phyloP scores from a whole-genome alignment of 768 basidiomycete genomes.

The Cystobasidium tubakii region DNA sequence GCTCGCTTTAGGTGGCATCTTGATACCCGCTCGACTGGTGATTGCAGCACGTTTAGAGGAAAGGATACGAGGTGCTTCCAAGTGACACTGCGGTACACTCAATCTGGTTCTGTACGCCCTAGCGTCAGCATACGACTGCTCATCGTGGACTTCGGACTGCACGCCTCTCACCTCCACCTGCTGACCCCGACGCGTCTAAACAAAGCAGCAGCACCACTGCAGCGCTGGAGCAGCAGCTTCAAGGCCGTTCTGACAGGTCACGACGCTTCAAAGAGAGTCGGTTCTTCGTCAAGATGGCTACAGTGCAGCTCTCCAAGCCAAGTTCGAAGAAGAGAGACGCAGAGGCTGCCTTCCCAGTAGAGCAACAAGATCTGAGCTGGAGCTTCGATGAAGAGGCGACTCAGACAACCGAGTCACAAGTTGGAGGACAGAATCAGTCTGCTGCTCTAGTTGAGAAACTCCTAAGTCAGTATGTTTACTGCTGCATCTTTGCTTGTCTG shows the following conservation, averaged over 20 bases:
- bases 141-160: not conserved
- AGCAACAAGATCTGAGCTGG: slow-evolving; percentile 3
- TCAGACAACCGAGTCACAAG: not conserved
- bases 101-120: not conserved
- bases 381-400: not conserved
- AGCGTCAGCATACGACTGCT: not conserved
- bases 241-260: not conserved
- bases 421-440: not conserved
- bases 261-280: not conserved
- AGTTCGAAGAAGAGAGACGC: slow-evolving; percentile 10
- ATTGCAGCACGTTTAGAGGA: not conserved
- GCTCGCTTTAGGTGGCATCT: slow-evolving; percentile 4
- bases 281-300: not conserved
- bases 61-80: not conserved
- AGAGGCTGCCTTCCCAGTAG: not conserved
- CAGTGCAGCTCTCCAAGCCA: not conserved
- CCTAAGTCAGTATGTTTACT: not conserved
- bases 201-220: not conserved
- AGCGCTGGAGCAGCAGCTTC: not conserved
- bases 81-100: not conserved
- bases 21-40: not conserved
- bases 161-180: not conserved
- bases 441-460: not conserved
- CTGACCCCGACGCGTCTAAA: not conserved
- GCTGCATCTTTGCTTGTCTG: not conserved